Base-by-base conservation (phyloP, 75 land plant genomes). In the Cupressus sempervirens region DNA sequence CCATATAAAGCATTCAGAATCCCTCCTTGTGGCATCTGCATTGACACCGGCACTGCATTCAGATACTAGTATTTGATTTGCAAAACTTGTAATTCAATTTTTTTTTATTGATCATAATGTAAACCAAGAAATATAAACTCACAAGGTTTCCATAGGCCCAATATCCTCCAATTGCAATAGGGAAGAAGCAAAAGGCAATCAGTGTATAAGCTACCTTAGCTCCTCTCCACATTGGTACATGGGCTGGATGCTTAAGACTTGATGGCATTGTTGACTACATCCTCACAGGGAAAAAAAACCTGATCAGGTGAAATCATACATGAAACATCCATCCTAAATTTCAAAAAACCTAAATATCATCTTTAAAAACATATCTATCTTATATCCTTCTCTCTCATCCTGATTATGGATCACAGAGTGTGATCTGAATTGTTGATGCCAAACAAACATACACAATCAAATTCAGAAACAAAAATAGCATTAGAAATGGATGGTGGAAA, bases 221-320 rank as follows among this genome's bases (percentile, higher is more conserved):
- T 52, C 98, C 99, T 83, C 92, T 94, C 99, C 99, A 97, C 99
- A 97, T 97, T 7, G 98, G 93, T 46, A 97, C 91, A 80, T 88
- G 89, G 54, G 99, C 89, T 10, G 99, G 99, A 86, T 94, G 93
- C 86, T 96, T 96, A 84, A 94, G 85, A 7, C 92, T 94, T 77
- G 99, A 94, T 76, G 98, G 99, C 95, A 97, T 94, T 50, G 99
- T 97, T 36, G 93, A 93, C 99, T 97, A 90, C 84, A 86, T 3
- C 62, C 13, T n/a, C 73, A 76, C 8, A 26, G 26, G 12, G 58
- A 26, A 1, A 87, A 32, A n/a, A 20, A 84, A 45, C 30, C 34
- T 86, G 45, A 84, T 84, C 68, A 81, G 43, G 29, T 65, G 30
- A 48, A 18, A 56, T 82, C 46, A 79, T 79, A 50, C 46, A 45